Base-by-base conservation (phyloP, 2,329 filamentous ascomycete species). In the Geosmithia morbida region DNA sequence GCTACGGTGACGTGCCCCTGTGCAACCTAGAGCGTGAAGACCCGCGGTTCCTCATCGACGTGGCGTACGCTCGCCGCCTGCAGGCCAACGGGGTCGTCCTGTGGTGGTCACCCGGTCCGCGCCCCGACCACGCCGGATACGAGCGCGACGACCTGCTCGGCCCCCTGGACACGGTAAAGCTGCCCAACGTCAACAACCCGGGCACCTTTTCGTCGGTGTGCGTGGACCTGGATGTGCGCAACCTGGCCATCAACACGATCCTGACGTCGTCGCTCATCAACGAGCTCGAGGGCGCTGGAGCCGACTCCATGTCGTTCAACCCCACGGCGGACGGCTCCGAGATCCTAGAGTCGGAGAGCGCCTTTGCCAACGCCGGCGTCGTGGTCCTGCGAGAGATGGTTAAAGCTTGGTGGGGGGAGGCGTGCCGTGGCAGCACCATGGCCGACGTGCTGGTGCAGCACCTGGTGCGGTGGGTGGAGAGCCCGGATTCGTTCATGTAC, bases 401-500 rank as follows among this genome's bases (percentile, higher is more conserved):
- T 55, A 95, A 96, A 62, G 79, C 86, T 2, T 99, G 94, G 94
- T 98, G 92, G 92, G 77, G 83, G 1, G 90, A 98, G 63, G 94
- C 92, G 6, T 92, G 87, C 60, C 81, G 79, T 51, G 87, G 88
- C 39, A 94, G 86, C 56, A 83, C 79, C 41, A 96, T 98, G 87
- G 94, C 94, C 1, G 92, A 98, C 64, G 81, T 97, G 48, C 87
- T 99, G 72, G 92, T 99, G 1, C 89, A 95, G 59, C 90, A 98
- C 64, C 75, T 99, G 4, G 87, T 98, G 18, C 85, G 94, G 52
- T 99, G 94, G 94, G 88, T 97, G 2, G 88, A 95, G 61, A 92
- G 83, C 51, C 87, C 90, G 0, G 84, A 86, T 45, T 96, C 89
- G 0, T 96, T 90, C 66, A 81, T 99, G 49, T 98, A 97, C 60